Conservation (phyloP, 495 filamentous ascomycete species). For the Pseudevernia furfuracea region DNA sequence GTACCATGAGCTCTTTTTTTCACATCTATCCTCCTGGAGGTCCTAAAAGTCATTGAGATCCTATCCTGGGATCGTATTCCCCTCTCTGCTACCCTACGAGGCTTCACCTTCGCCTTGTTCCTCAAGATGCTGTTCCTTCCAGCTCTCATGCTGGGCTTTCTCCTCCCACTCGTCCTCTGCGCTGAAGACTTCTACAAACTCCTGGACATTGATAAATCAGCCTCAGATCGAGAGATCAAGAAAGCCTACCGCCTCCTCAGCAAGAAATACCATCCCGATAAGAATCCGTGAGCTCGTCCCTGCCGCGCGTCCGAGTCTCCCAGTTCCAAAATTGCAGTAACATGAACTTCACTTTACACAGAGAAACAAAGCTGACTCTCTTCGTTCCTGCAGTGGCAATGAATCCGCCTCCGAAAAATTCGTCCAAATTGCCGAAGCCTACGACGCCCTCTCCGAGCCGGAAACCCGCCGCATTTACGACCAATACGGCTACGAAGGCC, state of each 20-base stretch:
- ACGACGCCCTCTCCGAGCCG: constrained; percentile 80
- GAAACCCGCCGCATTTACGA: constrained; percentile 89
- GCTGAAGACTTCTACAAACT: constrained; percentile 92
- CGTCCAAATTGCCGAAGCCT: constrained; percentile 90
- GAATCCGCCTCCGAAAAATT: constrained; percentile 81
- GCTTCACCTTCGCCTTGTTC: constrained; percentile 3
- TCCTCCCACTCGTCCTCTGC: constrained; percentile 47
- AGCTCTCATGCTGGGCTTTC: constrained; percentile 29
- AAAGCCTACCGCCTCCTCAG: constrained; percentile 86
- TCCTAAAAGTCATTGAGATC: not conserved
- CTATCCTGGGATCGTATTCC: too few relatives aligned
- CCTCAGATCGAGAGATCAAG: constrained; percentile 87
- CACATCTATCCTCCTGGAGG: not conserved
- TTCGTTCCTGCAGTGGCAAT: constrained; percentile 51
- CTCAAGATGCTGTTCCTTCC: constrained; percentile 22
- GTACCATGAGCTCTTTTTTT: not conserved
- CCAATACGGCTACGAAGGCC: constrained; percentile 85
- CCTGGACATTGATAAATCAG: constrained; percentile 71
- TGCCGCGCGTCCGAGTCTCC: not conserved
- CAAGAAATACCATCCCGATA: constrained; percentile 97
- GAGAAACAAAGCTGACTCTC: constrained; percentile 5
- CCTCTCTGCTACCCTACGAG: constrained; percentile 8
- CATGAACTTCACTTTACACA: not conserved
- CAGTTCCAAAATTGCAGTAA: not conserved
- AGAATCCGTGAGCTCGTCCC: constrained; percentile 73